Evolutionary conservation across 202 grass and related monocot genomes (phyloP), one percentile per base, ranked within the genome.

Genomic region (Elaeis oleifera): DNA sequence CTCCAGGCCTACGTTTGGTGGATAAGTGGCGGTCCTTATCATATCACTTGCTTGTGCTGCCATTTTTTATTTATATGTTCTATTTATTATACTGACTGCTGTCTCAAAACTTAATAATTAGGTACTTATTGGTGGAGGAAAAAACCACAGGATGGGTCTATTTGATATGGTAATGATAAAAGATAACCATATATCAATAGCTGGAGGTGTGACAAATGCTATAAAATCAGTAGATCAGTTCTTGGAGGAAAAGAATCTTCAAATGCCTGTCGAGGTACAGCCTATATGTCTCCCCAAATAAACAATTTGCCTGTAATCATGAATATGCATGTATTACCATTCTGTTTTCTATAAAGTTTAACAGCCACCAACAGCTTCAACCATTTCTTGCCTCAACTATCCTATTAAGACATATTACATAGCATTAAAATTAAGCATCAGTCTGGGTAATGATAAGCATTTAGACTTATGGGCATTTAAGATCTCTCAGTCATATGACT

Each of bases 101-200:
- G 48, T 50, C 51, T 16, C 23, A 7, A 27, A 1, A 71, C 55
- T 62, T 65, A 9, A 55, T 49, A 23, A 72, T 5, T 59, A 96
- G 91, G 91, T 96, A 53, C 58, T 96, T 27, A 96, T 91, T 64
- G 92, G 84, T 64, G 92, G 92, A 2, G 84, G 92, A 78, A 91
- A 97, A 77, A 97, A 97, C 36, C 87, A 97, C 70, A 84, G 91
- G 62, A 70, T 96, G 67, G 91, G 91, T 78, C 88, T 96, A 23
- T 96, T 96, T 85, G 91, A 96, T 83, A 96, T 96, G 91, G 84
- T 90, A 60, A 96, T 96, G 91, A 90, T 96, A 88, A 96, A 96
- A 54, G 91, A 96, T 77, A 96, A 96, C 53, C 91, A 96, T 83
- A 90, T 96, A 73, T 88, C 91, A 69, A 79, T 96, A 69, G 87